Percentiles rank a stretch among this genome's conserved stretches.
These are phyloP conservation scores for Buddleja alternifolia DNA, from an alignment of 257 asterid species.

Conservation along the genomic window DNA sequence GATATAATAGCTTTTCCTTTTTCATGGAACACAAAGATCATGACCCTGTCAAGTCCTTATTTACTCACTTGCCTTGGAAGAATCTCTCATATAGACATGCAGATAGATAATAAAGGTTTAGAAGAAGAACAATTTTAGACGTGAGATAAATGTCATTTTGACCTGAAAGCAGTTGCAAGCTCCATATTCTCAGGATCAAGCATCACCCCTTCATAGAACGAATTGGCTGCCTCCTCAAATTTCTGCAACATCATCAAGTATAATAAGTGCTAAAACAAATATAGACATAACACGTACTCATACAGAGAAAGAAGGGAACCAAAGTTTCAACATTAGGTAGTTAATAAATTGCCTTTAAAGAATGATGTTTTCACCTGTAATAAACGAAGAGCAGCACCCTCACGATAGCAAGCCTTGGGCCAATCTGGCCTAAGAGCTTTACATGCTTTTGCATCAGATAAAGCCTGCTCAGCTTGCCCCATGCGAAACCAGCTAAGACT, in stretches of 20 bases:
- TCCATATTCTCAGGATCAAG: constrained; percentile 87
- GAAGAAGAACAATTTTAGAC: not conserved
- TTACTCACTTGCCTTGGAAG: not conserved
- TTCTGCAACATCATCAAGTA: constrained; percentile 55
- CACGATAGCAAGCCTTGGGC: constrained; percentile 95
- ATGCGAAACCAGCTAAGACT: constrained; percentile 89
- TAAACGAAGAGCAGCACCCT: constrained; percentile 89
- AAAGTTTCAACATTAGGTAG: not conserved
- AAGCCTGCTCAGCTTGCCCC: constrained; percentile 91
- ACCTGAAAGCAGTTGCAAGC: constrained; percentile 97
- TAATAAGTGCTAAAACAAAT: not conserved
- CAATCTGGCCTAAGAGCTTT: constrained; percentile 91
- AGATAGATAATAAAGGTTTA: not conserved
- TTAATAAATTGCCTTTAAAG: not conserved
- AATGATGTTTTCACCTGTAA: constrained; percentile 57
- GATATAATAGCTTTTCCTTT: too few species aligned
- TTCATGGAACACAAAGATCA: not conserved
- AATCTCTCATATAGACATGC: not conserved
- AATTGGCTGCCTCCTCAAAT: constrained; percentile 92
- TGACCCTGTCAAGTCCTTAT: not conserved
- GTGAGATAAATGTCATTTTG: not conserved
- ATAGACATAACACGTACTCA: not conserved
- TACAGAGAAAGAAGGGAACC: not conserved
- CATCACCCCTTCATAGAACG: constrained; percentile 89
- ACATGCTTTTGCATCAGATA: constrained; percentile 83